phyloP scores from a whole-genome alignment of 768 basidiomycete genomes.

The Lactifluus pinguis region DNA sequence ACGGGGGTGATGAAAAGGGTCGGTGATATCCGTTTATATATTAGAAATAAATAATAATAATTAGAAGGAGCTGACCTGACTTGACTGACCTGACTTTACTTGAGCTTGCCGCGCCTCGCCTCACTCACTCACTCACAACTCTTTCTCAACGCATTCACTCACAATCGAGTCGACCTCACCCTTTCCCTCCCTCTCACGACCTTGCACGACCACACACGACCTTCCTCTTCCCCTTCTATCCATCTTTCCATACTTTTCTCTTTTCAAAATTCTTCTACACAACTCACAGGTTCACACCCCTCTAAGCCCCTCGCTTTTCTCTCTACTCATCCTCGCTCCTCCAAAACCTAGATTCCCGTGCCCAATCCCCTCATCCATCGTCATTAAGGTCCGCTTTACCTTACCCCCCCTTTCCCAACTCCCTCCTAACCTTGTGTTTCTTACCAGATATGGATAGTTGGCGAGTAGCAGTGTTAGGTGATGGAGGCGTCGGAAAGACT shows the following conservation, averaged over 20 bases:
- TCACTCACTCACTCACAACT: background rate
- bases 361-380: slow-evolving; percentile 11
- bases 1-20: background rate
- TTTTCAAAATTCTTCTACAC: slow-evolving; percentile 7
- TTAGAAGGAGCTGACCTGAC: too few relatives aligned
- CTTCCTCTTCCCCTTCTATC: slow-evolving; percentile 7
- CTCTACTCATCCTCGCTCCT: slow-evolving; percentile 6
- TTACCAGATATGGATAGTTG: slow-evolving; percentile 73
- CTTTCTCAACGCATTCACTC: background rate
- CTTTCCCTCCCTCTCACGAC: slow-evolving; percentile 24
- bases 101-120: slow-evolving; percentile 7
- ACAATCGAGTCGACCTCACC: slow-evolving; percentile 16
- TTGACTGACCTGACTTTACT: background rate
- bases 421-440: slow-evolving; percentile 6
- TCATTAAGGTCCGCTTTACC: slow-evolving; percentile 13
- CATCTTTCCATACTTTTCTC: slow-evolving; percentile 2
- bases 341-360: slow-evolving; percentile 9
- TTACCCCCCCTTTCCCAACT: background rate
- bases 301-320: slow-evolving; percentile 1
- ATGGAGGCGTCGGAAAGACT: slow-evolving; percentile 97
- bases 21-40: slow-evolving; percentile 5
- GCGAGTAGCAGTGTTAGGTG: slow-evolving; percentile 93
- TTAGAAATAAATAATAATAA: background rate
- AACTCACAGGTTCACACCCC: slow-evolving; percentile 9
- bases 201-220: slow-evolving; percentile 20